Evolutionary conservation across 441 rosid species (phyloP), one percentile per base, ranked within the genome.

Genomic region (Oxalis stricta): DNA sequence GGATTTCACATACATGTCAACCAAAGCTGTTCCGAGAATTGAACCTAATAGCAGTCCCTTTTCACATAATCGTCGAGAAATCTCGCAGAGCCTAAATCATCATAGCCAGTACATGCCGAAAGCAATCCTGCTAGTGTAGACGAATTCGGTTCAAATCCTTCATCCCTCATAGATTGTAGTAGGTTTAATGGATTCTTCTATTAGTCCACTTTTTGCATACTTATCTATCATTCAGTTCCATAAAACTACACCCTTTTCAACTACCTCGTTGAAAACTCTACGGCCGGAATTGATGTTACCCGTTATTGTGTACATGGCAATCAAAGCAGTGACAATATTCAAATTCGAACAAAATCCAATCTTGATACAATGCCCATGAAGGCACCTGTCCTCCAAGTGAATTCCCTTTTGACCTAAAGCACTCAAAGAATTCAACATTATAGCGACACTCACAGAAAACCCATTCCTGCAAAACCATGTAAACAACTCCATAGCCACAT

Each of bases 201-300:
- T 52, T 41, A 64, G 35, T 28, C 81, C 77, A 46, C 17, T 38
- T 59, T 69, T 73, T n/a, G 86, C 83, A 54, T 66, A 70, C 55
- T 52, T 64, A 30, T 75, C 71, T 40, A 77, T 73, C 79, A 77
- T 68, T 59, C 79, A 81, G 52, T 75, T 77, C 86, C 86, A 81
- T 12, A 58, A 33, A 29, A 74, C 56, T 40, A 70, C 69, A 33
- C 77, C 86, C 56, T 67, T 77, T 41, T 26, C 46, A 15, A 11
- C 41, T 44, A 60, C 49, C 20, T 26, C 61, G 42, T 77, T 60
- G 19, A 81, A 75, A 45, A 75, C 53, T 32, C 41, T 66, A 31
- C 75, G 77, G 13, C 75, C 72, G 12, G 52, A 61, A 30, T 34
- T 10, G 5, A 72, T 50, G 22, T 55, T 46, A 40, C 75, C 74